These are phyloP conservation scores for Schrenkiella parvula DNA, from an alignment of 345 rosid genomes.

Conservation along the genomic window DNA sequence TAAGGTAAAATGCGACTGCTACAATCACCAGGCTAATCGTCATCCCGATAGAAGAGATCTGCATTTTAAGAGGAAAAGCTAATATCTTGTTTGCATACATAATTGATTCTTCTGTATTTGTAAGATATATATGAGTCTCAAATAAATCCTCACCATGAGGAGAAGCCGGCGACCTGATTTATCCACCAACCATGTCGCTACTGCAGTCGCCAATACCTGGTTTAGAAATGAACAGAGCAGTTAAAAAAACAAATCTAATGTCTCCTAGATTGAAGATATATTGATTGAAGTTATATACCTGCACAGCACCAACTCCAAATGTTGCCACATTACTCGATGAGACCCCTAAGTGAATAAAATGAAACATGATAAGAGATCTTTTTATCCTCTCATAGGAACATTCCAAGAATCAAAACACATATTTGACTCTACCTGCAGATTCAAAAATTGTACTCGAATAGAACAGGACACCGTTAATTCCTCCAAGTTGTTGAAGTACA, in stretches of 20 bases:
- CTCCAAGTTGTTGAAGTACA: conserved; percentile 85
- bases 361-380: not conserved
- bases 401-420: not conserved
- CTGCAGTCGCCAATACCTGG: conserved; percentile 79
- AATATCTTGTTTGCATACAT: not conserved
- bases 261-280: not conserved
- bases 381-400: not conserved
- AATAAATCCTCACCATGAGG: conserved; percentile 54
- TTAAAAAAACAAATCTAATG: not conserved
- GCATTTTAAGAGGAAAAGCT: conserved; percentile 4
- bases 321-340: conserved; percentile 70
- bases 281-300: conserved; percentile 46
- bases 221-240: not conserved
- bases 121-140: not conserved
- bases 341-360: conserved; percentile 45
- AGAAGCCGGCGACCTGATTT: conserved; percentile 86
- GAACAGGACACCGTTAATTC: conserved; percentile 90
- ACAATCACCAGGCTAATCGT: conserved; percentile 64
- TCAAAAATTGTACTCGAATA: conserved; percentile 82
- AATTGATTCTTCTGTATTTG: not conserved
- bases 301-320: conserved; percentile 69
- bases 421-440: conserved; percentile 58
- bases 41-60: conserved; percentile 85
- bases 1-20: conserved; percentile 59
- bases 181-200: conserved; percentile 84